Percentiles rank a stretch among this genome's conserved stretches.
Evolutionary conservation across 1,284 basidiomycete genomes (phyloP).

Genomic region (Trichosporon ovoides): DNA sequence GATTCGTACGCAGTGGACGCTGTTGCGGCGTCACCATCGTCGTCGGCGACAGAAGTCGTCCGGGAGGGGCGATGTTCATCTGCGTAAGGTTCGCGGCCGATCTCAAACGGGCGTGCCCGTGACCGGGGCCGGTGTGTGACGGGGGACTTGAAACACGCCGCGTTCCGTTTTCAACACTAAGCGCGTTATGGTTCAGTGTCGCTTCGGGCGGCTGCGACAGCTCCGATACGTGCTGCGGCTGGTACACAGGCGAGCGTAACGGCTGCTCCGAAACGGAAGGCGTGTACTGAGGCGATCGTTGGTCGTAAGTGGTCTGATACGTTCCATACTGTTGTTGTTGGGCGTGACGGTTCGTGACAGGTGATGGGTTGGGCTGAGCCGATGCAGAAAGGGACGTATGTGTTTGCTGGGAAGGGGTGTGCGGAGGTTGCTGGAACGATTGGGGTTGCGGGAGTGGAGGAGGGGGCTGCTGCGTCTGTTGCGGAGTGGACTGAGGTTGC

Average conservation of each 20-base stretch:
- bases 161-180: constrained; percentile 6
- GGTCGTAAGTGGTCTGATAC: constrained; percentile 8
- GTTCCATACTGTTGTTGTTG: constrained; percentile 7
- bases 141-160: constrained; percentile 1
- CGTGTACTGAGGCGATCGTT: constrained; percentile 14
- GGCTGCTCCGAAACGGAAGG: constrained; percentile 14
- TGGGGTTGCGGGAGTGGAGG: constrained; percentile 2
- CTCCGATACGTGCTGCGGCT: constrained; percentile 7
- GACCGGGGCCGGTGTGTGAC: neutral
- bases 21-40: neutral
- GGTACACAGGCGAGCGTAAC: constrained; percentile 14
- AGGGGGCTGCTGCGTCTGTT: constrained; percentile 3
- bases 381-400: constrained; percentile 1
- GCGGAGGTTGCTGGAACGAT: constrained; percentile 4
- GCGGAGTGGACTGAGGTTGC: constrained; percentile 8
- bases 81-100: constrained; percentile 2
- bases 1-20: neutral
- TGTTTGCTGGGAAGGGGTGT: neutral
- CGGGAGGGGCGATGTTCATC: neutral
- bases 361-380: constrained; percentile 2
- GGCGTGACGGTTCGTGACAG: neutral
- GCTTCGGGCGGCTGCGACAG: constrained; percentile 6
- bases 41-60: neutral
- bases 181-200: constrained; percentile 1
- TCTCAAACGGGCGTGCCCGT: constrained; percentile 3